phyloP scores from a whole-genome alignment of 2,329 filamentous ascomycete genomes.

The Shiraia bambusicola region DNA sequence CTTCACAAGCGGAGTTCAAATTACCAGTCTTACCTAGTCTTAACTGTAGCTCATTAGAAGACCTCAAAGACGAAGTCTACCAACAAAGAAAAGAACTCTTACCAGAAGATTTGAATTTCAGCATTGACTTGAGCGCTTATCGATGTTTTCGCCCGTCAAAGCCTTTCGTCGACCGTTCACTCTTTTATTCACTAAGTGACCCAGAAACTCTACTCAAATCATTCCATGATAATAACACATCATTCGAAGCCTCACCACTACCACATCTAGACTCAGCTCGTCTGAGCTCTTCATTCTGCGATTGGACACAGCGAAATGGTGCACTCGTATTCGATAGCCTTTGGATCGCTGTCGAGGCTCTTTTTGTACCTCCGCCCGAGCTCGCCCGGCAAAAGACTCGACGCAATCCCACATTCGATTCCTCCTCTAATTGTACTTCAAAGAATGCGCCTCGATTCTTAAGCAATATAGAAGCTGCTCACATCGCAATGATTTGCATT shows the following conservation, averaged over 20 bases:
- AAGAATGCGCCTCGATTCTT: constrained; percentile 23
- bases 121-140: constrained; percentile 23
- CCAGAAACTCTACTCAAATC: constrained; percentile 37
- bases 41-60: constrained; percentile 31
- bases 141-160: constrained; percentile 15
- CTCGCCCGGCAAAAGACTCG: constrained; percentile 30
- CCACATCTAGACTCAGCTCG: constrained; percentile 38
- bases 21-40: constrained; percentile 27
- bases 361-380: constrained; percentile 41
- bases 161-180: constrained; percentile 34
- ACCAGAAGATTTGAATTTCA: constrained; percentile 13
- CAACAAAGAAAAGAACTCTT: constrained; percentile 11
- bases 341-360: constrained; percentile 31
- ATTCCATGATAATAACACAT: constrained; percentile 30
- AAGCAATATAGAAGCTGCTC: constrained; percentile 40
- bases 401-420: too few relatives aligned
- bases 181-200: constrained; percentile 39
- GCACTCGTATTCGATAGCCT: constrained; percentile 43
- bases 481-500: constrained; percentile 46
- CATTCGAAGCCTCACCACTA: constrained; percentile 32
- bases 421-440: too few relatives aligned
- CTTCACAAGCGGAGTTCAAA: neutral
- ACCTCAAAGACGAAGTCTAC: constrained; percentile 29
- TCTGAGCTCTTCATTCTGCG: constrained; percentile 34
- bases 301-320: constrained; percentile 38